A percentile compares a stretch with the other conserved stretches of the same genome.
phyloP scores from a whole-genome alignment of 768 basidiomycete genomes.

The Neoboletus subvelutipes region DNA sequence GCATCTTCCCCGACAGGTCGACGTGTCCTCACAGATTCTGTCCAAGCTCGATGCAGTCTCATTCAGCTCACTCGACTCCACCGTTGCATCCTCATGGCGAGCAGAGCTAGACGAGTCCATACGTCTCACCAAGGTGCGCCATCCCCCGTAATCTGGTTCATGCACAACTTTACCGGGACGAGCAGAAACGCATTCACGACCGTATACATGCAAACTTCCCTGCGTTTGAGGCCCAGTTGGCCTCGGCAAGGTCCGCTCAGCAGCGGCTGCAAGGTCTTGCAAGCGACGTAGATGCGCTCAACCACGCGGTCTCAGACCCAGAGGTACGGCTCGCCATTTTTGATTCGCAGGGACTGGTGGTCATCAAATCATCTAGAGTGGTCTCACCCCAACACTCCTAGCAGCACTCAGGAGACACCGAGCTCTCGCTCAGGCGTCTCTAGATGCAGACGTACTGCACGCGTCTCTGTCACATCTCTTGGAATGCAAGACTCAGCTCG shows the following conservation, averaged over 20 bases:
- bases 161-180: constrained; percentile 9
- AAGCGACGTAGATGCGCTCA: constrained; percentile 52
- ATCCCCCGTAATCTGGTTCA: not conserved
- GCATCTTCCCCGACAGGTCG: constrained; percentile 70
- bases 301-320: constrained; percentile 51
- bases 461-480: constrained; percentile 56
- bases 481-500: constrained; percentile 48
- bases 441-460: constrained; percentile 51
- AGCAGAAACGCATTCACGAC: constrained; percentile 67
- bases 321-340: constrained; percentile 46
- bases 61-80: constrained; percentile 54
- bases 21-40: constrained; percentile 71
- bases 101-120: constrained; percentile 72
- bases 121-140: constrained; percentile 61
- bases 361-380: constrained; percentile 47
- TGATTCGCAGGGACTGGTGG: constrained; percentile 4
- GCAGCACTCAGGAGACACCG: constrained; percentile 57
- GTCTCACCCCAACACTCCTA: constrained; percentile 63
- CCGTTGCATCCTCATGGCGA: constrained; percentile 67
- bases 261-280: constrained; percentile 52
- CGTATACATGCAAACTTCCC: constrained; percentile 66
- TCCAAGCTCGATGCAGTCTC: constrained; percentile 66
- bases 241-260: constrained; percentile 64
- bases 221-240: constrained; percentile 61
- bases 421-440: constrained; percentile 58